These are phyloP conservation scores for Schizonepeta tenuifolia DNA, from an alignment of 257 asterid genomes.

Conservation along the genomic window DNA sequence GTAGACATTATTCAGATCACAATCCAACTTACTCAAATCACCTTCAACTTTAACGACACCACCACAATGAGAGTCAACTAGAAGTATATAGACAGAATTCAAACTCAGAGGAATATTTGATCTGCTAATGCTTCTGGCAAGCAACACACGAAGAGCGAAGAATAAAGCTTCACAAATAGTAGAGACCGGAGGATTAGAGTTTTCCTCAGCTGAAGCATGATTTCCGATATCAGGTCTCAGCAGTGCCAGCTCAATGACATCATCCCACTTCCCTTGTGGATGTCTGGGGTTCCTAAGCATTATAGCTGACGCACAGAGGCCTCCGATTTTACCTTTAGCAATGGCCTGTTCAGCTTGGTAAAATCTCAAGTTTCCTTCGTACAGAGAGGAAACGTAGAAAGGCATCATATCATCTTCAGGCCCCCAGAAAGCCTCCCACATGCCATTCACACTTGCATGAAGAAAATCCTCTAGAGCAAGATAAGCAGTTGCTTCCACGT, in stretches of 20 bases:
- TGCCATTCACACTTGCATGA: conserved; percentile 71
- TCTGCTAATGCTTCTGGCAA: conserved; percentile 87
- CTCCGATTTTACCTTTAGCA: conserved; percentile 72
- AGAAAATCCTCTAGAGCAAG: conserved; percentile 96
- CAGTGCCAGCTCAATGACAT: conserved; percentile 79
- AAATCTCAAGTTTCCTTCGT: conserved; percentile 69
- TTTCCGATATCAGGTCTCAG: conserved; percentile 68
- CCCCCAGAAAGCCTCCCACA: conserved; percentile 98
- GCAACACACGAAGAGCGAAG: conserved; percentile 82
- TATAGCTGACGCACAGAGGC: conserved; percentile 89
- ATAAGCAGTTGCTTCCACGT: conserved; percentile 74
- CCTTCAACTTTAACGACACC: conserved; percentile 91
- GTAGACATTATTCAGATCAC: conserved; percentile 68
- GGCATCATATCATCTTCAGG: conserved; percentile 65
- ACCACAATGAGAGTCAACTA: conserved; percentile 87
- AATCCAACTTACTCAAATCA: conserved; percentile 76
- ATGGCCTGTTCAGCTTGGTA: conserved; percentile 87
- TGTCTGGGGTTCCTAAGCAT: conserved; percentile 96
- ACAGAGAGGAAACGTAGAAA: conserved; percentile 74
- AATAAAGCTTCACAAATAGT: conserved; percentile 78
- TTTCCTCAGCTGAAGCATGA: conserved; percentile 47
- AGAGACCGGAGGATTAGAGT: conserved; percentile 51
- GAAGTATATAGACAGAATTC: conserved; percentile 72
- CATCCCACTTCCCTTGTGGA: conserved; percentile 98
- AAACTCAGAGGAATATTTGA: conserved; percentile 72